Conservation (phyloP, 805 yeast genomes). For the Wickerhamiella vanderwaltii region DNA sequence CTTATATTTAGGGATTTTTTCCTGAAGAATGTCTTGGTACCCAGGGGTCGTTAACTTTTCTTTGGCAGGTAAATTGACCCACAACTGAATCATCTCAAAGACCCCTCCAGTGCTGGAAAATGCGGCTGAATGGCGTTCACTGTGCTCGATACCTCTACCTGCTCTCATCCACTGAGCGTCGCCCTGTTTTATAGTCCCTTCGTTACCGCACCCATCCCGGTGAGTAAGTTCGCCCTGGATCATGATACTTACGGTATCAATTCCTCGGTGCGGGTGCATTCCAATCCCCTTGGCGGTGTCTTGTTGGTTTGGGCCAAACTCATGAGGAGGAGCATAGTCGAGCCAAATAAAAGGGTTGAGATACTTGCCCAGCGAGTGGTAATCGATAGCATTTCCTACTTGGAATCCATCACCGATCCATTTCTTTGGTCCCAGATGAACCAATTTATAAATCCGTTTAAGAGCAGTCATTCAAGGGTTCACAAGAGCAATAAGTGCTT, state of each 20-base stretch:
- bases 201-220: constrained; percentile 76
- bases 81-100: constrained; percentile 60
- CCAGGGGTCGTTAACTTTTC: constrained; percentile 55
- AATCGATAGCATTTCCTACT: constrained; percentile 7
- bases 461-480: no score
- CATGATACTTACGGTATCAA: constrained; percentile 60
- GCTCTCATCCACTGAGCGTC: constrained; percentile 91
- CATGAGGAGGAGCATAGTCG: constrained; percentile 11
- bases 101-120: constrained; percentile 30
- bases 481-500: no score
- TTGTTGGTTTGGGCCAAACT: constrained; percentile 6
- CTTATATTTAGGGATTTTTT: constrained; percentile 53
- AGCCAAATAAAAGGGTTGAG: constrained; percentile 13
- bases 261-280: constrained; percentile 65
- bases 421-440: neutral
- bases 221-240: constrained; percentile 57
- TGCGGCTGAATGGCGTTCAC: constrained; percentile 43
- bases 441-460: neutral
- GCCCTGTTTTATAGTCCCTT: constrained; percentile 63
- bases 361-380: constrained; percentile 3
- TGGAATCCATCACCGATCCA: constrained; percentile 14
- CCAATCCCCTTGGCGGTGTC: constrained; percentile 10
- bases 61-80: constrained; percentile 68
- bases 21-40: constrained; percentile 57
- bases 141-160: constrained; percentile 73